Conservation (phyloP, 2,329 filamentous ascomycete genomes). For the Camillea tinctor region DNA sequence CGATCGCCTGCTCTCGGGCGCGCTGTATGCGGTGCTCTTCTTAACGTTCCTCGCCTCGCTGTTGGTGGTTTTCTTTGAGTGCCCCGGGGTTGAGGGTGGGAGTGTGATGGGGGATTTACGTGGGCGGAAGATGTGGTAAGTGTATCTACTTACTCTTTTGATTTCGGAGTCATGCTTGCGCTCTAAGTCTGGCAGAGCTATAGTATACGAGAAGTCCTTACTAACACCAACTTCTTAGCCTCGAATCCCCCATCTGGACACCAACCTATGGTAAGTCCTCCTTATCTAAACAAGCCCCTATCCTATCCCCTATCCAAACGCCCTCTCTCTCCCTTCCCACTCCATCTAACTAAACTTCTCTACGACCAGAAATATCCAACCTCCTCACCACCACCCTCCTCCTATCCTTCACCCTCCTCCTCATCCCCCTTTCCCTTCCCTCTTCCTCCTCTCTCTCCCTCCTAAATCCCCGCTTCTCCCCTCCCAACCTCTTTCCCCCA, state of each 20-base stretch:
- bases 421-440: not conserved
- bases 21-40: slow-evolving; percentile 1
- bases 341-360: no score
- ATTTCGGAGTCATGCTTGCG: no score
- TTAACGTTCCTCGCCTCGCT: slow-evolving; percentile 12
- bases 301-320: slow-evolving; percentile 1
- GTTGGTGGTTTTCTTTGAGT: slow-evolving; percentile 17
- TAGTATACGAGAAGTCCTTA: no score
- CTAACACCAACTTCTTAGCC: slow-evolving; percentile 2
- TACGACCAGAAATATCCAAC: not conserved
- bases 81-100: slow-evolving; percentile 4
- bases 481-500: not conserved
- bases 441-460: not conserved
- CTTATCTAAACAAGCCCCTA: not conserved
- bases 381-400: not conserved
- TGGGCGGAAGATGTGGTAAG: not conserved
- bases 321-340: no score
- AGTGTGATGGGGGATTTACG: not conserved
- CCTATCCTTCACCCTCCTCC: not conserved
- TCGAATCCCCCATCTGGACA: slow-evolving; percentile 8
- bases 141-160: no score
- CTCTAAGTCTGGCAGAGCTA: no score
- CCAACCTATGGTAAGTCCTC: slow-evolving; percentile 14
- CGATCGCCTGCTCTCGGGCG: not conserved
- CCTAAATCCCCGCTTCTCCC: no score